Evolutionary conservation across 2,329 filamentous ascomycete genomes (phyloP).

Genomic region (Thielaviopsis euricoi): DNA sequence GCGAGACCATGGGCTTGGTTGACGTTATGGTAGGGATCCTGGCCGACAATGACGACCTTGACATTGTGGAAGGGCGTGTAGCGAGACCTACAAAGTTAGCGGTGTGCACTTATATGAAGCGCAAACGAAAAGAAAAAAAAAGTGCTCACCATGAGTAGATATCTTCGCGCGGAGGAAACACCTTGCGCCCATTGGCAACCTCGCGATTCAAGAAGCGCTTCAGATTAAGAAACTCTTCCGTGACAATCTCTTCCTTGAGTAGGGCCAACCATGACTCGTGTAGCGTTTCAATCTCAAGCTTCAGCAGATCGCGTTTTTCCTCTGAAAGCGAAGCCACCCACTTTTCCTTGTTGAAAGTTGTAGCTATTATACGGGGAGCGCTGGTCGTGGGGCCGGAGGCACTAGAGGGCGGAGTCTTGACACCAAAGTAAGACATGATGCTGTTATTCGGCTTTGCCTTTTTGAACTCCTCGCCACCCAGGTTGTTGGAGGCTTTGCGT

Average conservation of each 20-base stretch:
- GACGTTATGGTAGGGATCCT: constrained; percentile 91
- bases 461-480: constrained; percentile 37
- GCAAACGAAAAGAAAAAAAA: neutral
- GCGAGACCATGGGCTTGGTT: constrained; percentile 94
- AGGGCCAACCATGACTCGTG: constrained; percentile 82
- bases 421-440: constrained; percentile 81
- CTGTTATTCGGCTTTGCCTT: constrained; percentile 58
- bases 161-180: constrained; percentile 77
- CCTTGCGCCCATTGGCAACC: constrained; percentile 52
- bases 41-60: constrained; percentile 84
- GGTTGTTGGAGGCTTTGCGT: constrained; percentile 42
- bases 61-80: constrained; percentile 79
- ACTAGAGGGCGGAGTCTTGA: constrained; percentile 37
- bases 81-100: constrained; percentile 53
- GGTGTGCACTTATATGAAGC: neutral
- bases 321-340: constrained; percentile 67
- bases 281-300: constrained; percentile 82
- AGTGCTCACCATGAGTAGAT: constrained; percentile 75
- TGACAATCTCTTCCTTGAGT: constrained; percentile 71
- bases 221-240: constrained; percentile 65
- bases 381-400: constrained; percentile 17
- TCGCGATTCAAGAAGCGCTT: constrained; percentile 80
- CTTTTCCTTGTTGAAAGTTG: constrained; percentile 54
- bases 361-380: constrained; percentile 15
- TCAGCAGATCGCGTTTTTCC: constrained; percentile 69